phyloP scores from a whole-genome alignment of 768 basidiomycete genomes.

The Naematelia encephala region DNA sequence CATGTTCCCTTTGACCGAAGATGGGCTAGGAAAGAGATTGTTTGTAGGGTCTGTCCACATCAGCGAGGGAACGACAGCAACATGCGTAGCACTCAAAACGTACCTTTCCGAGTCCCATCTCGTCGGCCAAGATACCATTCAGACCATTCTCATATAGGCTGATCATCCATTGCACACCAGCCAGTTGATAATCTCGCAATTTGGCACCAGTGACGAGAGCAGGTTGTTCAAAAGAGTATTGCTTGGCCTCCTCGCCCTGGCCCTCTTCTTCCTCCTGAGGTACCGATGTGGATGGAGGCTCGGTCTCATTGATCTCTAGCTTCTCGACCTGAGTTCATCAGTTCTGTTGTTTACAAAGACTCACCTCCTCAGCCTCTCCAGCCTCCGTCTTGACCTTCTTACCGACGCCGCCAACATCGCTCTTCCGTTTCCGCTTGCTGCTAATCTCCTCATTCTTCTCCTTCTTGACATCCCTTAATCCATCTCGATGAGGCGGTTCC shows the following conservation, averaged over 20 bases:
- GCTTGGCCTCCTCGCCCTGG: conserved; percentile 17
- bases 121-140: conserved; percentile 64
- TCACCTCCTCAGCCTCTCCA: conserved; percentile 5
- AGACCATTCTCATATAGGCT: conserved; percentile 68
- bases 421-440: conserved; percentile 26
- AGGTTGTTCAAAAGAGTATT: conserved; percentile 59
- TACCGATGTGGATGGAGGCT: conserved; percentile 13
- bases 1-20: conserved; percentile 70
- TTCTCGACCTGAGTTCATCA: conserved; percentile 25
- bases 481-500: conserved; percentile 9
- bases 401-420: conserved; percentile 16
- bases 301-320: conserved; percentile 9
- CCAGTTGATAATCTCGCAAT: conserved; percentile 85
- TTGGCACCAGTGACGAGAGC: conserved; percentile 75
- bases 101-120: conserved; percentile 81
- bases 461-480: conserved; percentile 18
- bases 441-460: conserved; percentile 6
- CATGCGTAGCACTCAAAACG: conserved; percentile 12
- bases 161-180: conserved; percentile 94
- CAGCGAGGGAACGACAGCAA: too few species aligned
- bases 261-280: conserved; percentile 17
- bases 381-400: conserved; percentile 38
- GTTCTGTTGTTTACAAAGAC: background rate
- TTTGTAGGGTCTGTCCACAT: conserved; percentile 75
- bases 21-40: conserved; percentile 88